Evolutionary conservation across 2,329 filamentous ascomycete species (phyloP), one percentile per base, ranked within the genome.

Genomic region (Monosporascus sp.): DNA sequence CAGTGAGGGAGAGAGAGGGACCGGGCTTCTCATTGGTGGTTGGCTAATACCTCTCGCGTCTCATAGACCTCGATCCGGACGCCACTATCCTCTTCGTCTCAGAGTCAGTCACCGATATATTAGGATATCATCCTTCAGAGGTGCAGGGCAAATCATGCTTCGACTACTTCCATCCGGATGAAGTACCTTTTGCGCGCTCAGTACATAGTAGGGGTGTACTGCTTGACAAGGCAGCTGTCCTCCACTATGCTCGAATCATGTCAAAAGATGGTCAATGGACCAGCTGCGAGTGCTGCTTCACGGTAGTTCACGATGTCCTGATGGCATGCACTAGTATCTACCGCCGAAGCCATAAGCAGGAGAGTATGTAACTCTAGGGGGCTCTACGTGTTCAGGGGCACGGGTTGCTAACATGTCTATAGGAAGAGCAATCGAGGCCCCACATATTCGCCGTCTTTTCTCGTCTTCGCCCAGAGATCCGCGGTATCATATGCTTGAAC

Each of bases 251-350:
- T 56, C 82, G 84, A 37, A 82, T 95, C 57, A 80, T 78, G 62
- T 83, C 87, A 52, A 84, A 80, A 46, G 75, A 86, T 63, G 88
- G 87, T 17, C 75, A 80, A 51, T 95, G 87, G 85, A 75, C 93
- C 40, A 84, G 83, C 57, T 94, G 90, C 71, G 91, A 96, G 72
- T 94, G 90, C 71, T 91, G 90, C 69, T 96, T 95, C 68, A 94
- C 90, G 5, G 79, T 95, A 43, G 91, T 95, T 44, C 88, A 95
- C 69, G 87, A 95, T 78, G 89, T 94, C 22, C 77, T 96, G 70
- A 89, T 95, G 48, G 90, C 89, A 41, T 91, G 88, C 66, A 93
- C 86, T 14, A 91, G 87, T 65, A 81, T 94, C 58, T 95, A 94
- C 67, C 78, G 79, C 50, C 76, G 79, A 51, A 85, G 85, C 24